phyloP scores from a whole-genome alignment of 805 yeast species.

The Pichia rugopelliculosa region DNA sequence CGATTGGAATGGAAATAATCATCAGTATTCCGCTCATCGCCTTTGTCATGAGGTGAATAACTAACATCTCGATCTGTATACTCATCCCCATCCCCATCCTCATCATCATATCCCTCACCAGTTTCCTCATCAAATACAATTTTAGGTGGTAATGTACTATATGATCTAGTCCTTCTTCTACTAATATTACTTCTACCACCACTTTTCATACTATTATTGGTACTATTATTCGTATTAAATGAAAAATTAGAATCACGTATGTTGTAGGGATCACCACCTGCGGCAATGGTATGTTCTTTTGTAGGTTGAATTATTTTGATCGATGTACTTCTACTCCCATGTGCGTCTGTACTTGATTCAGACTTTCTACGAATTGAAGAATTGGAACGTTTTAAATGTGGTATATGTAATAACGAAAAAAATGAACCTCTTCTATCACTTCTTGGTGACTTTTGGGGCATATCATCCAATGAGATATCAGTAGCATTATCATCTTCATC shows the following conservation, averaged over 20 bases:
- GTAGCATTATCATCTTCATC: background rate
- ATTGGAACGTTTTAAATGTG: background rate
- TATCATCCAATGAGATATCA: background rate
- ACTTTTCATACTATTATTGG: background rate
- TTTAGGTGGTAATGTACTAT: background rate
- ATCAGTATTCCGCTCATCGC: background rate
- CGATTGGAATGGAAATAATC: background rate
- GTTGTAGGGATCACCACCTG: constrained; percentile 7
- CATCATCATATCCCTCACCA: too few species aligned
- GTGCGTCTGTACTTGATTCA: background rate
- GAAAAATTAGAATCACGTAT: too few species aligned
- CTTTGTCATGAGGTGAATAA: background rate
- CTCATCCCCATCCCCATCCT: background rate
- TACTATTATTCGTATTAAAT: too few species aligned
- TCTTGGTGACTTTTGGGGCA: background rate
- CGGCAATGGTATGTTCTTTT: constrained; percentile 8
- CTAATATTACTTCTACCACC: background rate
- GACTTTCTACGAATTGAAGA: background rate
- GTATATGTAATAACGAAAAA: background rate
- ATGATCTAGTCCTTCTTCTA: background rate
- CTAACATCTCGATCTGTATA: constrained; percentile 2
- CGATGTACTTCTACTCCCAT: background rate
- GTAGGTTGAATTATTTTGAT: constrained; percentile 9
- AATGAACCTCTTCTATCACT: background rate
- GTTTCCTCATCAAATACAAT: constrained; percentile 2